phyloP scores from a whole-genome alignment of 257 asterid species.

The Paraleonurus japonicus region DNA sequence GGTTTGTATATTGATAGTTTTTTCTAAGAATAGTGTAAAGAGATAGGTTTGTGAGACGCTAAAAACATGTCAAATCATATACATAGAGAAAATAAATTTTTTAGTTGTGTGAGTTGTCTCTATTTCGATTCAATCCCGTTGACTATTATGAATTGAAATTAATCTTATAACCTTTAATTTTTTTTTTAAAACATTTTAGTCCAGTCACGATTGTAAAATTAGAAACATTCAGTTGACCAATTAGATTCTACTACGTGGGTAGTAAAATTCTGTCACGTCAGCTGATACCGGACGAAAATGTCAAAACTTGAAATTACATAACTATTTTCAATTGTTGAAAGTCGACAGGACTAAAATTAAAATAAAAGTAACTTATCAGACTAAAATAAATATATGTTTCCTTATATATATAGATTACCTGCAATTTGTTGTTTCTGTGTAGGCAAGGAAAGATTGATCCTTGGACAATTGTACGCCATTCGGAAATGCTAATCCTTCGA shows the following conservation, averaged over 20 bases:
- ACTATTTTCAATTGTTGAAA: not conserved
- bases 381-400: not conserved
- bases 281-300: too few relatives aligned
- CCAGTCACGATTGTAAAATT: too few relatives aligned
- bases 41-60: too few relatives aligned
- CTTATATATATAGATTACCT: constrained; percentile 33
- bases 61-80: too few relatives aligned
- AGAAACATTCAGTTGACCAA: not conserved
- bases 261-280: not conserved
- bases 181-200: not conserved
- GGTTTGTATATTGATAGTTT: too few relatives aligned
- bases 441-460: constrained; percentile 78
- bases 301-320: not conserved
- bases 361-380: not conserved
- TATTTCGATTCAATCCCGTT: not conserved
- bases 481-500: constrained; percentile 76
- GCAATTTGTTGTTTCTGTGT: constrained; percentile 92
- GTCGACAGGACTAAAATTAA: not conserved
- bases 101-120: too few relatives aligned
- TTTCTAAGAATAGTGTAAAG: too few relatives aligned
- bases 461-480: constrained; percentile 84
- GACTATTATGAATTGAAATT: not conserved
- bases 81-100: too few relatives aligned
- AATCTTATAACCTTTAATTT: not conserved
- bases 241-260: too few relatives aligned